These are phyloP conservation scores for Parachlorella kessleri DNA, from an alignment of 139 green algal genomes.

Conservation along the genomic window DNA sequence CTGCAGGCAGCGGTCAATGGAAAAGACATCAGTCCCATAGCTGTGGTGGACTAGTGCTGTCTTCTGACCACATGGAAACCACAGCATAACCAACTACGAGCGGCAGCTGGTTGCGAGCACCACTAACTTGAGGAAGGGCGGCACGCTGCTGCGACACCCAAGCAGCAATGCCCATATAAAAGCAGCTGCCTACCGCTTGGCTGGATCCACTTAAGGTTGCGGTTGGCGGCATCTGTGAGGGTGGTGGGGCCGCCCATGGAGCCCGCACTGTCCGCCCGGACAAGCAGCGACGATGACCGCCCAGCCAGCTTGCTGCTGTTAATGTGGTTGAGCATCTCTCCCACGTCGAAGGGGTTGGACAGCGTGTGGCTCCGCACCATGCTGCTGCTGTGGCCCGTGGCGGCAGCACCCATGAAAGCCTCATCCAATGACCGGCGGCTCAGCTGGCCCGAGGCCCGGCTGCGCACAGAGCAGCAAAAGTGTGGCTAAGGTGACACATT, in stretches of 20 bases:
- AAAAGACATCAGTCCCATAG: not conserved
- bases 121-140: not conserved
- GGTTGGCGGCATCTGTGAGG: not conserved
- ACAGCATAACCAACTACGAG: not conserved
- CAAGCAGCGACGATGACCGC: not conserved
- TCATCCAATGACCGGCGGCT: no score
- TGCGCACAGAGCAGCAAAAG: no score
- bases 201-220: not conserved
- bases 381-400: no score
- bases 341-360: not conserved
- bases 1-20: constrained; percentile 32
- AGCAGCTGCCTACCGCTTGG: not conserved
- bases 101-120: not conserved
- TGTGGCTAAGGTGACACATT: no score
- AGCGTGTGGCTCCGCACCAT: not conserved
- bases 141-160: not conserved
- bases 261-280: not conserved
- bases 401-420: no score
- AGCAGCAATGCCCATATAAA: not conserved
- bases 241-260: not conserved
- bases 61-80: not conserved
- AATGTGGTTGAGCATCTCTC: not conserved
- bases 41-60: not conserved
- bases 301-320: not conserved
- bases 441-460: no score